Conservation (phyloP, 129 eudicot genomes). For the Flaveria bidentis region DNA sequence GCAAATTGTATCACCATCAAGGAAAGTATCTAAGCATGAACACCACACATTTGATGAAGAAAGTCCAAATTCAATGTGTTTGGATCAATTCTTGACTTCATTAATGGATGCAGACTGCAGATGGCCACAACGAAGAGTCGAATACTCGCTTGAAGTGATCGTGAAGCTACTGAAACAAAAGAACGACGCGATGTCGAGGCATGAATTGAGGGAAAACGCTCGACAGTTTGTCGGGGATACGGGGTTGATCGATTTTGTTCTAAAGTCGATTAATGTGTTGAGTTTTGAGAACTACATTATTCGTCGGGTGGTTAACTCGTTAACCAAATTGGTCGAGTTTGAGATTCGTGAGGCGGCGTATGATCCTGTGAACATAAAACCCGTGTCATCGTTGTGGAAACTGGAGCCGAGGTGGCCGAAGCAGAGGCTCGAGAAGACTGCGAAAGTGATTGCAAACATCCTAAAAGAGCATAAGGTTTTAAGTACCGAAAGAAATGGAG, state of each 20-base stretch:
- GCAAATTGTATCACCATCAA: conserved; percentile 20
- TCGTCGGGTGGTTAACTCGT: conserved; percentile 46
- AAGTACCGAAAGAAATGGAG: conserved; percentile 29
- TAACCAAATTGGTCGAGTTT: conserved; percentile 50
- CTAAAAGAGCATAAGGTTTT: conserved; percentile 39
- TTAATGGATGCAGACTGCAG: conserved; percentile 51
- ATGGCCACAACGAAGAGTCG: conserved; percentile 64
- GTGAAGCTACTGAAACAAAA: conserved; percentile 56
- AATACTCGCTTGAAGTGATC: conserved; percentile 47
- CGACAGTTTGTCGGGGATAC: conserved; percentile 60
- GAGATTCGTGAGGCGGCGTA: conserved; percentile 42
- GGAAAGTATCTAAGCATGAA: conserved; percentile 30
- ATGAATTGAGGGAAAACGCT: conserved; percentile 61
- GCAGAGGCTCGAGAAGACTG: conserved; percentile 51
- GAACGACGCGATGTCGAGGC: conserved; percentile 52
- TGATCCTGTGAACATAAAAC: conserved; percentile 34
- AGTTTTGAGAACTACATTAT: conserved; percentile 48
- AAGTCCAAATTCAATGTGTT: conserved; percentile 31
- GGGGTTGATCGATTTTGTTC: conserved; percentile 78
- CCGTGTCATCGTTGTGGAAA: conserved; percentile 29
- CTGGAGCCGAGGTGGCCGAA: conserved; percentile 55
- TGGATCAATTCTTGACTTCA: conserved; percentile 42
- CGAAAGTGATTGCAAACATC: conserved; percentile 48
- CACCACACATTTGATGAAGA: conserved; percentile 18
- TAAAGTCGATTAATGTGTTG: conserved; percentile 61